Percentiles rank a stretch among this genome's conserved stretches.
phyloP scores from a whole-genome alignment of 148 eudicot species.

The Dysphania ambrosioides region DNA sequence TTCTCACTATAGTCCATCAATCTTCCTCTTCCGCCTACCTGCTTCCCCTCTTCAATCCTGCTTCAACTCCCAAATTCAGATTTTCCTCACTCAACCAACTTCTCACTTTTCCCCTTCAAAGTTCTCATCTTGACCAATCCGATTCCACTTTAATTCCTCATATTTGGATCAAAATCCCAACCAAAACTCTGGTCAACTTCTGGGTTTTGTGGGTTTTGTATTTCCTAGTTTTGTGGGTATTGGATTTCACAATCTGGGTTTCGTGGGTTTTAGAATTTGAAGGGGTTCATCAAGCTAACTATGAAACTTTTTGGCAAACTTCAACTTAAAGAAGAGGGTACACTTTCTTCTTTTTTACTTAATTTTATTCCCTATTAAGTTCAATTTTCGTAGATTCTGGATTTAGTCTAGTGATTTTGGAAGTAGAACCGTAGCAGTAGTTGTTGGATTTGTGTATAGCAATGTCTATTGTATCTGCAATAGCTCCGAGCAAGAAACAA shows the following conservation, averaged over 20 bases:
- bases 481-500: slow-evolving; percentile 49
- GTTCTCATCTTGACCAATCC: neutral
- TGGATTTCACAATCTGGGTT: neutral
- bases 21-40: neutral
- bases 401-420: neutral
- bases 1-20: neutral
- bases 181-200: neutral
- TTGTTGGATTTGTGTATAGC: slow-evolving; percentile 1
- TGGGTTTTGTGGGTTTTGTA: neutral
- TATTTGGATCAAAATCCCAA: neutral
- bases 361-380: neutral
- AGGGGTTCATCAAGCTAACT: neutral
- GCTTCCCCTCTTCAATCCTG: neutral
- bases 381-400: neutral
- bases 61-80: neutral
- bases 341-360: neutral
- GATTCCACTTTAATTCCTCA: neutral
- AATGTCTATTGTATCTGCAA: slow-evolving; percentile 24
- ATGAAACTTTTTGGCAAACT: neutral
- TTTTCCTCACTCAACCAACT: neutral
- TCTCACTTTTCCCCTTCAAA: neutral
- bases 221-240: neutral
- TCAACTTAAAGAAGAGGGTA: neutral
- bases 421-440: no score
- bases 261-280: neutral